These are phyloP conservation scores for Coemansia sp. DNA, from an alignment of 192 early-diverging fungal species.

Conservation along the genomic window DNA sequence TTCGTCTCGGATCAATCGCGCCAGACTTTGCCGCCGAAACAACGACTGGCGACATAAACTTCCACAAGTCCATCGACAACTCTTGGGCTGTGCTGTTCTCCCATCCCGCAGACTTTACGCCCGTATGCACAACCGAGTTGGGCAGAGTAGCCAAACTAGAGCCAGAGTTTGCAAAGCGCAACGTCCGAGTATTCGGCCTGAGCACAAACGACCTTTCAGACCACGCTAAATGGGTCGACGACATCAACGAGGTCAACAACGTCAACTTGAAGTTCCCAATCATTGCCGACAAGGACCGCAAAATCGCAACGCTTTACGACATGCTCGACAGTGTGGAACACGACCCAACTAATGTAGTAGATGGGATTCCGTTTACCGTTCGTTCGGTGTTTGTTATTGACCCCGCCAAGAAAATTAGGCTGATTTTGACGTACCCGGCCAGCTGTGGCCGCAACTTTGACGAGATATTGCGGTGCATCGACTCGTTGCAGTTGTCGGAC, in stretches of 20 bases:
- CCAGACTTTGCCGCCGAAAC: conserved; percentile 83
- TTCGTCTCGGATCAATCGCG: conserved; percentile 62
- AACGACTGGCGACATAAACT: conserved; percentile 86
- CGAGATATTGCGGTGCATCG: conserved; percentile 90
- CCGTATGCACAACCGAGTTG: conserved; percentile 96
- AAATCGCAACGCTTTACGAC: conserved; percentile 88
- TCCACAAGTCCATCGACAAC: conserved; percentile 84
- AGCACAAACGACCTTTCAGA: conserved; percentile 82
- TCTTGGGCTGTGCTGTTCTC: conserved; percentile 97
- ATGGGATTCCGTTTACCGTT: conserved; percentile 93
- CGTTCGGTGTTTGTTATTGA: conserved; percentile 96
- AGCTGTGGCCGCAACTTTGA: conserved; percentile 94
- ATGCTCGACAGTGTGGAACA: conserved; percentile 91
- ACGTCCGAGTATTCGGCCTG: conserved; percentile 90
- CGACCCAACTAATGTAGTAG: conserved; percentile 83
- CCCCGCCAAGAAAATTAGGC: conserved; percentile 84
- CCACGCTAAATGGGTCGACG: conserved; percentile 86
- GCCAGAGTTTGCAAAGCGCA: conserved; percentile 73
- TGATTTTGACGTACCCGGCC: conserved; percentile 91
- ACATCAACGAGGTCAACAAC: conserved; percentile 90
- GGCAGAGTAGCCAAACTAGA: conserved; percentile 83
- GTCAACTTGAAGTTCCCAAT: conserved; percentile 85
- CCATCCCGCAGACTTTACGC: conserved; percentile 95
- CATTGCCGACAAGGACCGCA: conserved; percentile 87
- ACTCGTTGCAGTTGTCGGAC: conserved; percentile 91